Evolutionary conservation across 2,329 filamentous ascomycete species (phyloP), one percentile per base, ranked within the genome.

Genomic region (Pseudocercospora pini-densiflorae): DNA sequence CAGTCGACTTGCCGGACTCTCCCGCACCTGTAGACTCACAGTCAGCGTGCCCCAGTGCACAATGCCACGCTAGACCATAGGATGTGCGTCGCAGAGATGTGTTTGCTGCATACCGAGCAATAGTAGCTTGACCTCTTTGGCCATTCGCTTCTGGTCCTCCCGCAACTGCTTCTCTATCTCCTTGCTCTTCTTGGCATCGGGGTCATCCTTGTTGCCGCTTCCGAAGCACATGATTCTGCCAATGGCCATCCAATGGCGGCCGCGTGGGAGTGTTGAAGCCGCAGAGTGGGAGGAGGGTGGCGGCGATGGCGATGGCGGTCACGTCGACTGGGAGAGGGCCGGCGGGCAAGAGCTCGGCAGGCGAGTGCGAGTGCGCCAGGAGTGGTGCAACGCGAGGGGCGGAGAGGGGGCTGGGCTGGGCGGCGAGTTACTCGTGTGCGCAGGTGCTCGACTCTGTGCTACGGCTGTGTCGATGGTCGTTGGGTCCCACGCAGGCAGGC

Each of bases 1-100:
- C 94, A 1, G 94, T 98, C 8, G 94, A 97, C 82, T 98, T 98
- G 71, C 94, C 92, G 66, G 91, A 95, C 82, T 98, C 94, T 77
- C 94, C 94, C 75, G 94, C 94, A 79, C 94, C 94, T 97, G 65
- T 54, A 62, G 59, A 31, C 70, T 21, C 19, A 47, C 24, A 2
- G 76, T 81, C 71, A 79, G 76, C 68, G 36, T 55, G 21, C 1
- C 9, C 9, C 21, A 27, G 24, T 27, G 21, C 51, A 55, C 45
- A 10, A 43, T 61, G 23, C 57, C 53, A 54, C 19, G 16, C 43
- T 31, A 43, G 55, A 27, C 23, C 33, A 40, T 24, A 49, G 36
- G 36, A 5, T 9, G 40, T 19, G 27, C 33, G 10, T 9, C 5
- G 59, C 57, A 53, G 24, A 29, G 10, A 9, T 59, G 24, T 47